A percentile compares a stretch with the other conserved stretches of the same genome.
These are phyloP conservation scores for Circinella minor DNA, from an alignment of 371 early-diverging fungal genomes.

Conservation along the genomic window DNA sequence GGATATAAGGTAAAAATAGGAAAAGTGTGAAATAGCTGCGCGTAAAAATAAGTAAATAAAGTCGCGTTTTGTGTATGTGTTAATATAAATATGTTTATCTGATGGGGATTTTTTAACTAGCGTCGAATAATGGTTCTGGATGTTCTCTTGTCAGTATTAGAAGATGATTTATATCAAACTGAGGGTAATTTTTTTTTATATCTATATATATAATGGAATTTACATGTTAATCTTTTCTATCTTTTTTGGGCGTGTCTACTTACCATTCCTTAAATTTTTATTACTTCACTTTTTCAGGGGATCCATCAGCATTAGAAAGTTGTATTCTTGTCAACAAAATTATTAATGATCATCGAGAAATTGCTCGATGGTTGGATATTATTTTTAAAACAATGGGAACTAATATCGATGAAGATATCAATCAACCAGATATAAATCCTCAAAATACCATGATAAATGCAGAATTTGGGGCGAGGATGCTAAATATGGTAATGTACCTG, in stretches of 20 bases:
- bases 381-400: background rate
- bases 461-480: background rate
- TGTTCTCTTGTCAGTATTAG: background rate
- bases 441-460: background rate
- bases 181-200: background rate
- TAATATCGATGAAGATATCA: background rate
- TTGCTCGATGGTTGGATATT: background rate
- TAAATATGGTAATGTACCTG: background rate
- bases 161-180: slow-evolving; percentile 2
- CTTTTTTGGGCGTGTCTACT: too few relatives aligned
- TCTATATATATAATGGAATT: too few relatives aligned
- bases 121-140: background rate
- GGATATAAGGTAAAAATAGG: background rate
- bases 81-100: too few relatives aligned
- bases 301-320: background rate
- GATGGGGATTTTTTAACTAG: background rate
- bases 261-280: too few relatives aligned
- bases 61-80: too few relatives aligned
- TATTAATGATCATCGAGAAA: background rate
- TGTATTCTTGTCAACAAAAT: background rate
- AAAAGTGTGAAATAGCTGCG: background rate
- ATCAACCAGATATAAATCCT: background rate
- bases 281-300: background rate
- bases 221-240: too few relatives aligned
- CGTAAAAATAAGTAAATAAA: background rate